Base-by-base conservation (phyloP, 208 protist genomes). In the Borovskyia barvae region DNA sequence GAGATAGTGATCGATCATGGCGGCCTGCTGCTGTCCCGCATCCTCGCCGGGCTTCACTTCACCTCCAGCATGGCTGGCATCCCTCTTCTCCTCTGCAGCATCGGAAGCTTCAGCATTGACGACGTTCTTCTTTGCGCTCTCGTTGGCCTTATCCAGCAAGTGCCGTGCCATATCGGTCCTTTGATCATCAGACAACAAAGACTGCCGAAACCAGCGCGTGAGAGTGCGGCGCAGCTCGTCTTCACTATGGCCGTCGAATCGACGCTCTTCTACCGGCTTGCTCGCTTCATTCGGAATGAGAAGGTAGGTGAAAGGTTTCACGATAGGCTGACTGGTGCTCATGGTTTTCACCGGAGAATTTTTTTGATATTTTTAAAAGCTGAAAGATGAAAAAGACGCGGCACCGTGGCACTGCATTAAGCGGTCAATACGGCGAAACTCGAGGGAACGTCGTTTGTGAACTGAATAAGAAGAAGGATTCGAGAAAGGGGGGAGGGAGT, bases 301-400 rank as follows among this genome's bases (percentile, higher is more conserved):
- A 19, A 92, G 68, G 70, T 94, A 96, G 32, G 47, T 78, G 65
- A 96, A 90, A 2, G 83, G 78, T 45, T 66, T 54, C 58, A 84
- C 72, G 15, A 20, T 57, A 1, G 85, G 75, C 7, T 71, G 61
- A 36, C 36, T 54, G 0, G 67, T 65, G 52, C 52, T 41, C 59
- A 57, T 67, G 25, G 42, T 54, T n/a, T n/a, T n/a, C n/a, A n/a
- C n/a, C n/a, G n/a, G n/a, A n/a, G n/a, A n/a, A 17, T 25, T 59
- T 36, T 20, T 62, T n/a, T 29, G 25, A 52, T 35, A 41, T 43
- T 57, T 50, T 17, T n/a, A 25, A 14, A 22, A n/a, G 30, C n/a
- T n/a, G n/a, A n/a, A n/a, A n/a, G n/a, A n/a, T n/a, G n/a, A n/a
- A n/a, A n/a, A n/a, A n/a, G n/a, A n/a, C n/a, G n/a, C n/a, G n/a